Evolutionary conservation across 805 yeast genomes (phyloP).

Genomic region (Zygosaccharomyces bisporus): DNA sequence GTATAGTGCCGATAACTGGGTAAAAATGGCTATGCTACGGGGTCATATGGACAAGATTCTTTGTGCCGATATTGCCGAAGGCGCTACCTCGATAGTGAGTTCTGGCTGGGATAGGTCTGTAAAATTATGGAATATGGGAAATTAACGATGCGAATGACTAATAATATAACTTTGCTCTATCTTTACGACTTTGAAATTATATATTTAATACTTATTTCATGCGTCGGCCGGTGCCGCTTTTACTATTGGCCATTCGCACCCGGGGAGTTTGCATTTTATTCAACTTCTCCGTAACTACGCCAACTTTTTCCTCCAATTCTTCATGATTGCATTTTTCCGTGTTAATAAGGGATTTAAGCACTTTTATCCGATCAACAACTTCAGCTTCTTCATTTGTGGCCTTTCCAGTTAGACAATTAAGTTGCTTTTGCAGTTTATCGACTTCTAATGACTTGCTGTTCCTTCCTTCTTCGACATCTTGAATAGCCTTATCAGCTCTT

Average conservation of each 20-base stretch:
- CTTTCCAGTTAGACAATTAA: conserved; percentile 14
- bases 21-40: conserved; percentile 46
- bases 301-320: conserved; percentile 18
- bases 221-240: conserved; percentile 14
- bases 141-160: neutral
- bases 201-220: conserved; percentile 15
- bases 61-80: conserved; percentile 54
- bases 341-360: conserved; percentile 14
- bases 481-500: conserved; percentile 48
- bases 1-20: conserved; percentile 72
- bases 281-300: conserved; percentile 19
- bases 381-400: conserved; percentile 8
- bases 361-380: conserved; percentile 13
- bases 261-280: conserved; percentile 27
- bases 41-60: conserved; percentile 69
- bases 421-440: conserved; percentile 14
- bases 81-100: conserved; percentile 47
- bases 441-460: conserved; percentile 15
- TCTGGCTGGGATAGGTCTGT: conserved; percentile 85
- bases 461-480: conserved; percentile 41
- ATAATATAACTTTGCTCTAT: conserved; percentile 8
- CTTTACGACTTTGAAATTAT: too few species aligned
- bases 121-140: conserved; percentile 50
- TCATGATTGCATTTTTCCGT: conserved; percentile 14
- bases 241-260: conserved; percentile 21